Base-by-base conservation (phyloP, 2,329 filamentous ascomycete species). In the Xylariaceae sp. region DNA sequence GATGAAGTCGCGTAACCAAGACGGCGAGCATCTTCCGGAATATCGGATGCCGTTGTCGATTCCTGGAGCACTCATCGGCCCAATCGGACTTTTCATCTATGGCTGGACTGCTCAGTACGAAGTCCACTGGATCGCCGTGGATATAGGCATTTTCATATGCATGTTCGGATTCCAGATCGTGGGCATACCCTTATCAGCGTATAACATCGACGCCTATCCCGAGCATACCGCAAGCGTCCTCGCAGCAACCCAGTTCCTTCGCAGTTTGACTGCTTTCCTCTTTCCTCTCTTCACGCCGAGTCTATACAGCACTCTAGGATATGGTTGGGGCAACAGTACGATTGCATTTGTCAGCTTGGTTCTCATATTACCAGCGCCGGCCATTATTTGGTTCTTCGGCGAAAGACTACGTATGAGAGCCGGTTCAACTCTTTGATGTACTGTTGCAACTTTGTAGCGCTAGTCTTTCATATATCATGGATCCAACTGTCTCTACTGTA, bases 11-110 rank as follows among this genome's bases (percentile, higher is more conserved):
- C 51, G 47, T 5, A 22, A 31, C 7, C 44, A 41, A 6, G 27
- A 55, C 2, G 54, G 52, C 2, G 55, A 58, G 1, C 60, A 64
- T 14, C 49, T 50, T 1, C 83, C 85, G 0, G 85, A 88, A 56
- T 82, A 78, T 58, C 79, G 84, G n/a, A 69, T 85, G 0, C 82
- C 82, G 0, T 68, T 85, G 2, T 77, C 82, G 64, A 60, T 81
- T 11, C 67, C 76, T 0, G 77, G 76, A 0, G 75, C 75, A 0
- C 39, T 83, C 0, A 50, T 83, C 2, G 62, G 55, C 0, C 64
- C 65, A 0, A 40, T 65, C 0, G 72, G 72, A 0, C 55, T 75
- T 0, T 52, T 77, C 1, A 14, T 70, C 1, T 77, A 75, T 42
- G 73, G 73, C 0, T 77, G 74, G 74, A 55, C 67, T 0, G 72